These are phyloP conservation scores for Pythium pyrilobum DNA, from an alignment of 352 stramenopile genomes.

Conservation along the genomic window DNA sequence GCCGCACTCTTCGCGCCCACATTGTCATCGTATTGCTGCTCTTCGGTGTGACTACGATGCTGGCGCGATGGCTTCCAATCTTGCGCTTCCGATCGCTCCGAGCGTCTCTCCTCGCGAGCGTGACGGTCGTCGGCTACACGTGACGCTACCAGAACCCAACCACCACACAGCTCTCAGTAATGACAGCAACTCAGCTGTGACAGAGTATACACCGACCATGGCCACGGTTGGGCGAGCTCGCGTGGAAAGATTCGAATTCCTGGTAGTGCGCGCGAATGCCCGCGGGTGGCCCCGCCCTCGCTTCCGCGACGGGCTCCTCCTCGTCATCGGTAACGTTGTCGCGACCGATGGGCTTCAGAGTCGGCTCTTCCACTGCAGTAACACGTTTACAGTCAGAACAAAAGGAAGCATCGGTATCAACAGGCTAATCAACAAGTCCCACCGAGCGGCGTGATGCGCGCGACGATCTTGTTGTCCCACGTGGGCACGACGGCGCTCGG, in stretches of 20 bases:
- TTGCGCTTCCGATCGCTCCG: background rate
- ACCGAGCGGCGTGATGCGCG: slow-evolving; percentile 55
- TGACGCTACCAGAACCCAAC: too few relatives aligned
- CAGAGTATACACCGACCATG: background rate
- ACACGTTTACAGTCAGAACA: background rate
- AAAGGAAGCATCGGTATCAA: background rate
- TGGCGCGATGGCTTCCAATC: background rate
- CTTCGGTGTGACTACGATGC: slow-evolving; percentile 13
- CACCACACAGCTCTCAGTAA: too few relatives aligned
- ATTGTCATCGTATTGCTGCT: slow-evolving; percentile 32
- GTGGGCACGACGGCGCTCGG: slow-evolving; percentile 56
- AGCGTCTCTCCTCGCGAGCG: background rate
- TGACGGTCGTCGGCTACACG: background rate
- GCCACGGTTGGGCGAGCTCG: background rate
- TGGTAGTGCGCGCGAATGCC: slow-evolving; percentile 3
- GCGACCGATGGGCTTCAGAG: slow-evolving; percentile 35
- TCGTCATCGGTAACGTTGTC: slow-evolving; percentile 7
- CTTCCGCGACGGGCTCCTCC: background rate
- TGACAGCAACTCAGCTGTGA: background rate
- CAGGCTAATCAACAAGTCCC: background rate
- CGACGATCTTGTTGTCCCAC: slow-evolving; percentile 65
- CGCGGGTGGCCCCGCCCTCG: background rate
- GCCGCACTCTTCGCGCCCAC: slow-evolving; percentile 4
- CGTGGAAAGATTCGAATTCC: slow-evolving; percentile 12
- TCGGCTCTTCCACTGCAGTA: slow-evolving; percentile 30